Conservation (phyloP, 169 alveolate genomes). For the Blepharisma undulans region DNA sequence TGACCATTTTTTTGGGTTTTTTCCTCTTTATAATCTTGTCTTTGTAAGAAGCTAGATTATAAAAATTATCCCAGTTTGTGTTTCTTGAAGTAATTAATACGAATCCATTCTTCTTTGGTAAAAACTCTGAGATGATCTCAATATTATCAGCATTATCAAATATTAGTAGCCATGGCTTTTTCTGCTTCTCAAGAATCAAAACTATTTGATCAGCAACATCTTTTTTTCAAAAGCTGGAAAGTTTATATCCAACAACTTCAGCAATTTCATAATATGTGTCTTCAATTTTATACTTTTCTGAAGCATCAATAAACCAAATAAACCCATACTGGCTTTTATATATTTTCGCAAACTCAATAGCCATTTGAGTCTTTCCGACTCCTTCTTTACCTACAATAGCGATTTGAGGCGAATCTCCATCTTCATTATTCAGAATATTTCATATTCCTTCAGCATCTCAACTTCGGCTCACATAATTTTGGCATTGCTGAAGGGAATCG, state of each 20-base stretch:
- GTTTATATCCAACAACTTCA: background rate
- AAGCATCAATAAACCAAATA: background rate
- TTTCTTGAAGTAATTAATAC: background rate
- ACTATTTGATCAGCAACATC: background rate
- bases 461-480: too few relatives aligned
- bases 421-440: background rate
- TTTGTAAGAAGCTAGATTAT: background rate
- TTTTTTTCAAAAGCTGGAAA: background rate
- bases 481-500: too few relatives aligned
- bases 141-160: background rate
- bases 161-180: background rate
- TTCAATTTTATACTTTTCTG: background rate
- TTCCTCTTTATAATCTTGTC: too few relatives aligned
- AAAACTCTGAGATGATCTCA: background rate
- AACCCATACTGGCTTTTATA: background rate
- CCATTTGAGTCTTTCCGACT: background rate
- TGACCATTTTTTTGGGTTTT: too few relatives aligned
- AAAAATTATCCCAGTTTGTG: background rate
- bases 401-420: background rate
- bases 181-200: background rate
- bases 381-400: background rate
- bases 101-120: background rate
- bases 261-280: background rate
- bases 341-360: background rate
- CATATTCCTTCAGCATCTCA: background rate